Evolutionary conservation across 176 grass and related monocot genomes (phyloP), one percentile per base, ranked within the genome.

Genomic region (Dendrocalamus sinicus): DNA sequence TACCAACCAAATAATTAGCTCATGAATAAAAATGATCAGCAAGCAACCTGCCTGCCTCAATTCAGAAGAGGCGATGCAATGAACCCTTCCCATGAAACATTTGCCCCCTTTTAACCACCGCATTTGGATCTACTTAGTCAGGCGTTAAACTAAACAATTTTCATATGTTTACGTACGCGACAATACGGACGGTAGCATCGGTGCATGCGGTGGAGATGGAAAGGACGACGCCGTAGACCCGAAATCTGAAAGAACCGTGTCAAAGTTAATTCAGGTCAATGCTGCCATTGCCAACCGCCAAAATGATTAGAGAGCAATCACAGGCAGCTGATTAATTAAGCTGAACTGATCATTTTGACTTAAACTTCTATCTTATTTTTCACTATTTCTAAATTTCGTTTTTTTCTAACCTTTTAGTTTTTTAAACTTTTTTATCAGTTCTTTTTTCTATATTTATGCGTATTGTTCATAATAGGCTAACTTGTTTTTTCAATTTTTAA

Each of bases 291-390:
- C 89, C 81, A 91, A 91, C 81, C 52, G 62, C 85, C 76, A 20
- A 53, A 84, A 70, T 88, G 89, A 91, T 91, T 70, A 80, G 85
- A 83, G 86, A 24, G 85, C 85, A 87, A 90, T 83, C 85, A 79
- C 68, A 73, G 24, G 51, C 28, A 54, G 60, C 28, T 40, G 16
- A 37, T 20, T 73, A 37, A 23, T 20, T 63, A 63, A 61, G 32
- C 43, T 11, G 8, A 37, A 4, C 15, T 35, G 48, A 35, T 52
- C 30, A 32, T 32, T 32, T 2, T 0, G 2, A 2, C 0, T 2
- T 32, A 32, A 32, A 32, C 2, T 32, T 32, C 2, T 32, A 2
- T 2, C 2, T 32, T 32, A 32, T 32, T 32, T 32, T 32, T 32
- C 2, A 32, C 2, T 32, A 32, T 32, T 32, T 30, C 28, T 30